Percentiles rank a stretch among this genome's conserved stretches.
Evolutionary conservation across 2,329 filamentous ascomycete species (phyloP).

Genomic region (Monilinia laxa): DNA sequence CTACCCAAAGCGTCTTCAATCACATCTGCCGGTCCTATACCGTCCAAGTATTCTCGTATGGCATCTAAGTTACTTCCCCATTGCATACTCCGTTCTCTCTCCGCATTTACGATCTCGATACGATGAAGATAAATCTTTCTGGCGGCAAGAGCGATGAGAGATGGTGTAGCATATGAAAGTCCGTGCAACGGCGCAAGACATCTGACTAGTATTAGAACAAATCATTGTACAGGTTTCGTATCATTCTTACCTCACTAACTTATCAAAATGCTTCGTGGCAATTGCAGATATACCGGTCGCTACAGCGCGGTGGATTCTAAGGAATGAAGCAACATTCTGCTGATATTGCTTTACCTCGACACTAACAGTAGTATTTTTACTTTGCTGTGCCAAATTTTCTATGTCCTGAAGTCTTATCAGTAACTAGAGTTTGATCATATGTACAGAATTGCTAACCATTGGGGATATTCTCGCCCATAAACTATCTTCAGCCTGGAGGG

Average conservation of each 20-base stretch:
- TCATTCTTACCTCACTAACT: constrained; percentile 56
- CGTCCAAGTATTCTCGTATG: constrained; percentile 65
- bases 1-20: constrained; percentile 61
- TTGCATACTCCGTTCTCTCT: constrained; percentile 82
- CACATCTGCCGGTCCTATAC: constrained; percentile 59
- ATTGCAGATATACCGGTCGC: constrained; percentile 72
- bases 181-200: constrained; percentile 80
- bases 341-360: constrained; percentile 81
- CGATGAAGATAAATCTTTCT: constrained; percentile 88
- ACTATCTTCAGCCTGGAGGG: constrained; percentile 24
- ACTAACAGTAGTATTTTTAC: constrained; percentile 60
- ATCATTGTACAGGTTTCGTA: background rate
- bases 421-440: background rate
- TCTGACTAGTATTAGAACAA: constrained; percentile 38
- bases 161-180: constrained; percentile 78
- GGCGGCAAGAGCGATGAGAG: constrained; percentile 77
- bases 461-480: constrained; percentile 35
- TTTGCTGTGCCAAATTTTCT: constrained; percentile 47
- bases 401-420: constrained; percentile 36
- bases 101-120: constrained; percentile 65
- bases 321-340: constrained; percentile 82
- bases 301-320: constrained; percentile 85
- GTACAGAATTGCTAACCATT: constrained; percentile 26
- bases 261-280: constrained; percentile 75
- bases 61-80: constrained; percentile 81